Percentiles rank a stretch among this genome's conserved stretches.
Conservation (phyloP, 345 rosid species). For the Euclidium syriacum region DNA sequence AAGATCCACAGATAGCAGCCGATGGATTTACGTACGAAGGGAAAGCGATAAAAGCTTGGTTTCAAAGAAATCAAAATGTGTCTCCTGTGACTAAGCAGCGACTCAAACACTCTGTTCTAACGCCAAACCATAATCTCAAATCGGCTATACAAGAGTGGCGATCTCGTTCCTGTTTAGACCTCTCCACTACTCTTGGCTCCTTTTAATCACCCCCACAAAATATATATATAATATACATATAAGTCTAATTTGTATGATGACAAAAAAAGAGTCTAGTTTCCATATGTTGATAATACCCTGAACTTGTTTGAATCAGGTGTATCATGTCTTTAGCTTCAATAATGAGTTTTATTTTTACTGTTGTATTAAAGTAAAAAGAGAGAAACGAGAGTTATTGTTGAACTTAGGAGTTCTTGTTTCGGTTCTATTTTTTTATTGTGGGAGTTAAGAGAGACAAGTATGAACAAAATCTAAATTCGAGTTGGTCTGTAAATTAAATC, state of each 20-base stretch:
- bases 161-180: slow-evolving; percentile 38
- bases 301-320: slow-evolving; percentile 26
- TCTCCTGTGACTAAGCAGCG: slow-evolving; percentile 71
- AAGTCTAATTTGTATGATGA: slow-evolving; percentile 20
- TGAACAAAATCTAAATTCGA: too few species aligned
- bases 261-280: too few species aligned
- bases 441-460: too few species aligned
- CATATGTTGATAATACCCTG: slow-evolving; percentile 23
- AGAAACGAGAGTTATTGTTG: neutral
- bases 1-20: slow-evolving; percentile 78
- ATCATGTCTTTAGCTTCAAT: slow-evolving; percentile 3
- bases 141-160: slow-evolving; percentile 79
- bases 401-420: too few species aligned
- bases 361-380: neutral
- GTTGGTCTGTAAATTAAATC: too few species aligned
- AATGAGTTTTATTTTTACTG: neutral
- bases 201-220: neutral
- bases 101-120: slow-evolving; percentile 42
- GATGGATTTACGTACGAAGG: slow-evolving; percentile 89
- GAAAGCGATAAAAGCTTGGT: slow-evolving; percentile 70
- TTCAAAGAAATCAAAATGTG: slow-evolving; percentile 44
- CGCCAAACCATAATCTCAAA: slow-evolving; percentile 59
- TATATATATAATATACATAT: neutral
- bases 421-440: too few species aligned
- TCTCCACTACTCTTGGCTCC: slow-evolving; percentile 30